Evolutionary conservation across 202 grass and related monocot species (phyloP).

Genomic region (Panicum hallii): DNA sequence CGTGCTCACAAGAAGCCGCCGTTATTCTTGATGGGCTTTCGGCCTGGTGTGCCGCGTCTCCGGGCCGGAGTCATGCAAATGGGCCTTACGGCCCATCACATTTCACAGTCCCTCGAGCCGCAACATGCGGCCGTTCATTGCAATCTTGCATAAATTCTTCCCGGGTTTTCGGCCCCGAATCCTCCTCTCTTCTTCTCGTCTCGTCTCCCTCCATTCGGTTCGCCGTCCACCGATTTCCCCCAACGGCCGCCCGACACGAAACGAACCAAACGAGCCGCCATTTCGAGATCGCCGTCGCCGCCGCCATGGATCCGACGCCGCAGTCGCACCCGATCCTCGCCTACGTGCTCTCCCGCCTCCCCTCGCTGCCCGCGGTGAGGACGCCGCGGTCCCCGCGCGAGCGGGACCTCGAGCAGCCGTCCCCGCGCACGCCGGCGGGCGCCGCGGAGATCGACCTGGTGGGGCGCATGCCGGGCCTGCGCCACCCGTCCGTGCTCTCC

Average conservation of each 20-base stretch:
- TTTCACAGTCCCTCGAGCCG: not conserved
- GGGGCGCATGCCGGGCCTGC: constrained; percentile 75
- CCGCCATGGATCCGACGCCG: constrained; percentile 80
- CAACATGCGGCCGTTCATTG: constrained; percentile 16
- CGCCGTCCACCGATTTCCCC: not conserved
- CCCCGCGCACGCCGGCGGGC: constrained; percentile 43
- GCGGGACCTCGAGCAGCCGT: constrained; percentile 63
- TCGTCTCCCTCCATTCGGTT: constrained; percentile 12
- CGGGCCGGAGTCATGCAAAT: not conserved
- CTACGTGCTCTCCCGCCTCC: constrained; percentile 75
- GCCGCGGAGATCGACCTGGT: constrained; percentile 60
- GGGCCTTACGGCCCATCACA: not conserved
- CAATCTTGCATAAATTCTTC: constrained; percentile 8
- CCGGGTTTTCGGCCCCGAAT: not conserved
- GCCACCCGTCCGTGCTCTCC: constrained; percentile 67
- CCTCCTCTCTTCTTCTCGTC: not conserved
- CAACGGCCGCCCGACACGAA: not conserved
- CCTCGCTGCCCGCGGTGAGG: constrained; percentile 44
- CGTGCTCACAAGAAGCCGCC: not conserved
- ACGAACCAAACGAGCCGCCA: not conserved
- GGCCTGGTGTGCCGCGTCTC: too few species aligned
- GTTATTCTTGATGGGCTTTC: not conserved
- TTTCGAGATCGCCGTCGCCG: not conserved
- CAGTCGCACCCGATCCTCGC: constrained; percentile 79
- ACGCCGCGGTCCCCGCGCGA: constrained; percentile 15